phyloP scores from a whole-genome alignment of 1,139 yeast genomes.

The Kodamaea alishanica region DNA sequence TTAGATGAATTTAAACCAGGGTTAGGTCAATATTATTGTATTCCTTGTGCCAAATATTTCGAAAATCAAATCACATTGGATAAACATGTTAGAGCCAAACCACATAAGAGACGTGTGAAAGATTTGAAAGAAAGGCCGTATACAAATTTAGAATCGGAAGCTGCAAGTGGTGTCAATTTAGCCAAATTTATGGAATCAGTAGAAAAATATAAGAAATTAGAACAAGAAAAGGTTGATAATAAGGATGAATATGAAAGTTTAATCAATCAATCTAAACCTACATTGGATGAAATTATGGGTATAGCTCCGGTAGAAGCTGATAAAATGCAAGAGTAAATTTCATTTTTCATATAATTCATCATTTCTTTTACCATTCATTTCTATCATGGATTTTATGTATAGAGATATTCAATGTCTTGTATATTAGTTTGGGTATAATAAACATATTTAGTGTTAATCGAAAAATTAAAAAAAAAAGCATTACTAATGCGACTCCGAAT shows the following conservation, averaged over 20 bases:
- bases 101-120: slow-evolving; percentile 83
- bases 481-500: slow-evolving; percentile 24
- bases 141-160: slow-evolving; percentile 83
- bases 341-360: not conserved
- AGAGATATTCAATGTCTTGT: not conserved
- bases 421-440: slow-evolving; percentile 3
- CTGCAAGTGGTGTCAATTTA: slow-evolving; percentile 80
- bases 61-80: slow-evolving; percentile 74
- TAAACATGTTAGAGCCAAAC: slow-evolving; percentile 69
- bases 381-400: too few species aligned
- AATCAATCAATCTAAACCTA: slow-evolving; percentile 37
- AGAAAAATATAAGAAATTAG: slow-evolving; percentile 48
- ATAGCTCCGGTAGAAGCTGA: slow-evolving; percentile 22
- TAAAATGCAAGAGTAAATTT: slow-evolving; percentile 6
- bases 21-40: slow-evolving; percentile 88
- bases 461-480: not conserved
- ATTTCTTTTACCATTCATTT: not conserved
- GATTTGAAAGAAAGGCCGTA: slow-evolving; percentile 76
- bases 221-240: slow-evolving; percentile 36
- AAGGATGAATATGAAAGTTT: slow-evolving; percentile 36
- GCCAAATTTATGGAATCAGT: slow-evolving; percentile 61
- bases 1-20: slow-evolving; percentile 91
- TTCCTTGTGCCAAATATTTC: slow-evolving; percentile 90
- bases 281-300: slow-evolving; percentile 41
- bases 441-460: not conserved